Base-by-base conservation (phyloP, 2,329 filamentous ascomycete species). In the Botrytis byssoidea region DNA sequence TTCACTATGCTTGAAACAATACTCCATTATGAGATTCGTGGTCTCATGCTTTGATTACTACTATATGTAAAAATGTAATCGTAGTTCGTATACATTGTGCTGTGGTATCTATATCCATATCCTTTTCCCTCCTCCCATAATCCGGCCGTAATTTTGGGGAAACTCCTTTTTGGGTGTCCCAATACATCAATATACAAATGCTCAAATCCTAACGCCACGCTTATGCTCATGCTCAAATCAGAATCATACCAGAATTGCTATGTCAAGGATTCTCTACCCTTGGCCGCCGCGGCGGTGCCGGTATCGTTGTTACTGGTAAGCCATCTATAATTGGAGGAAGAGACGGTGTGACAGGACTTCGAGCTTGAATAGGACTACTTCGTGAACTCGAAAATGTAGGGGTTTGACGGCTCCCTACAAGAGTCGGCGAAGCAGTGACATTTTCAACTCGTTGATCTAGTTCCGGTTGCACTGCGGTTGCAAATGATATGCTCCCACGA, bases 401-500 rank as follows among this genome's bases (percentile, higher is more conserved):
- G 14, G 63, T 69, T 32, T 40, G 65, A 20, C 64, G 57, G 29
- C 48, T 65, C 10, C 42, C 35, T 14, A 51, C 42, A 64, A 66
- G 70, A 12, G 61, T 69, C 22, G 51, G 67, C 18, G 61, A 59
- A 20, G 70, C 40, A 37, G 48, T 40, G 4, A 3, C 35, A n/a
- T 64, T 67, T 61, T 48, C 51, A 5, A 70, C 65, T 59, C 32
- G 74, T 61, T 59, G 71, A 51, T 74, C 74, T 68, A 72, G 73
- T 51, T 76, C 76, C 42, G 75, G 73, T 48, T 75, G 75, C 46
- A 70, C 57, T 29, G 76, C 48, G 14, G 76, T 78, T 25, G 77
- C 74, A 65, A 80, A 77, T 37, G 78, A 78, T 40, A 81, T 76
- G 14, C 77, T 77, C n/a, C 79, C 78, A 25, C 77, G 77, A 57